A percentile compares a stretch with the other conserved stretches of the same genome.
phyloP scores from a whole-genome alignment of 176 grass and related monocot species.

The Phoenix dactylifera region DNA sequence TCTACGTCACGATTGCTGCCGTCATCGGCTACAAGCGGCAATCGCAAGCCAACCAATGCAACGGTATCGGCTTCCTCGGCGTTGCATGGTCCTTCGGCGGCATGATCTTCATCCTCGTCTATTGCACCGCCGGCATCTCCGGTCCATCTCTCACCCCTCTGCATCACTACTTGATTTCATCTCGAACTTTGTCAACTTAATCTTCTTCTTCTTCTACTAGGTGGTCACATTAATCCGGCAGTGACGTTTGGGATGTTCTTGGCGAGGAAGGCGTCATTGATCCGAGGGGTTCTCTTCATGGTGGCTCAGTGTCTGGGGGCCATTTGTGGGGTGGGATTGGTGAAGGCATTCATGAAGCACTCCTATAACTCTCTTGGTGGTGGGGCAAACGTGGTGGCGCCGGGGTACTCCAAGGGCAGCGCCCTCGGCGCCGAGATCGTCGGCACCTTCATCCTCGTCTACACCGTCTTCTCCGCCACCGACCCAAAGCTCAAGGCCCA shows the following conservation, averaged over 20 bases:
- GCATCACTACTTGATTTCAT: too few relatives aligned
- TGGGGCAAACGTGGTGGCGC: constrained; percentile 43
- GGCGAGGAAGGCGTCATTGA: constrained; percentile 56
- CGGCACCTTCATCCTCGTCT: constrained; percentile 81
- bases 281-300: constrained; percentile 49
- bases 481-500: constrained; percentile 63
- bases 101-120: constrained; percentile 83
- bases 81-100: constrained; percentile 81
- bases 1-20: constrained; percentile 76
- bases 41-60: constrained; percentile 10
- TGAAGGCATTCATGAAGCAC: constrained; percentile 53
- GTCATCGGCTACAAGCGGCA: constrained; percentile 79
- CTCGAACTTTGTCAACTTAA: neutral
- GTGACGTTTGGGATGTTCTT: constrained; percentile 68
- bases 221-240: constrained; percentile 81
- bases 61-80: constrained; percentile 64
- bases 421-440: constrained; percentile 57
- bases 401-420: constrained; percentile 22
- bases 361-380: constrained; percentile 38
- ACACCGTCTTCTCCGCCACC: constrained; percentile 67
- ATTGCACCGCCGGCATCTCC: constrained; percentile 67
- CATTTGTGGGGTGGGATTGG: constrained; percentile 64
- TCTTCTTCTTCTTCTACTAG: constrained; percentile 13
- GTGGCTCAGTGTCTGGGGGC: constrained; percentile 77
- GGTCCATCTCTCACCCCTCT: constrained; percentile 10